phyloP scores from a whole-genome alignment of 139 green algal genomes.

The Closterium sp. region DNA sequence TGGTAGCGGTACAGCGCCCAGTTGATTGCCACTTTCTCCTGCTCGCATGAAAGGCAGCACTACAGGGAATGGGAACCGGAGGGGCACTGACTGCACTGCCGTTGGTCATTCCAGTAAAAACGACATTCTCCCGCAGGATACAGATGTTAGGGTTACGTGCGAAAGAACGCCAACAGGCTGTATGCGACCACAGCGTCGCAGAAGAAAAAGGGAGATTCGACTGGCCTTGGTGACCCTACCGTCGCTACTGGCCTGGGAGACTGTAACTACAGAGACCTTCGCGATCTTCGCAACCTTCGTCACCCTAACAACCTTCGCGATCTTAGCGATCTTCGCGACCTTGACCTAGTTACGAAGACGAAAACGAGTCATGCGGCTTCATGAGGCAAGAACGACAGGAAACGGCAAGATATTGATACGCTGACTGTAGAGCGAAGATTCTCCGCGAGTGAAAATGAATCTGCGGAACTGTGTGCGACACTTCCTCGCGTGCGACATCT shows the following conservation, averaged over 20 bases:
- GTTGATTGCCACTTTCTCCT: neutral
- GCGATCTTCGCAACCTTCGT: too few species aligned
- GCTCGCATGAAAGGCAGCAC: neutral
- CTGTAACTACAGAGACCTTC: too few species aligned
- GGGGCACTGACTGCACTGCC: neutral
- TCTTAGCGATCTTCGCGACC: too few species aligned
- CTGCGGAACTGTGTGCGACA: neutral
- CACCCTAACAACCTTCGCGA: too few species aligned
- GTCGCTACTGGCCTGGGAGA: too few species aligned
- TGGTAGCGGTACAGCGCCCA: too few species aligned
- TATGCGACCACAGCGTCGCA: neutral
- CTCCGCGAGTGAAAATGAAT: neutral
- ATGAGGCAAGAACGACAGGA: too few species aligned
- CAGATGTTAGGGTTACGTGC: neutral
- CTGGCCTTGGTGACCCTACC: too few species aligned
- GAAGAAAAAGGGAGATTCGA: neutral
- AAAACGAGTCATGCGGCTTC: too few species aligned
- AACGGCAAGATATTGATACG: too few species aligned
- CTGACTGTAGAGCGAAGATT: too few species aligned
- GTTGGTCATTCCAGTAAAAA: neutral
- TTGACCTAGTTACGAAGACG: too few species aligned
- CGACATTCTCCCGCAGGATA: neutral
- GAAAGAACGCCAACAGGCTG: neutral
- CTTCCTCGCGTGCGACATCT: neutral
- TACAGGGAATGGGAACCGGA: neutral